A percentile compares a stretch with the other conserved stretches of the same genome.
These are phyloP conservation scores for Pseudocercospora fuligena DNA, from an alignment of 2,329 filamentous ascomycete species.

Conservation along the genomic window DNA sequence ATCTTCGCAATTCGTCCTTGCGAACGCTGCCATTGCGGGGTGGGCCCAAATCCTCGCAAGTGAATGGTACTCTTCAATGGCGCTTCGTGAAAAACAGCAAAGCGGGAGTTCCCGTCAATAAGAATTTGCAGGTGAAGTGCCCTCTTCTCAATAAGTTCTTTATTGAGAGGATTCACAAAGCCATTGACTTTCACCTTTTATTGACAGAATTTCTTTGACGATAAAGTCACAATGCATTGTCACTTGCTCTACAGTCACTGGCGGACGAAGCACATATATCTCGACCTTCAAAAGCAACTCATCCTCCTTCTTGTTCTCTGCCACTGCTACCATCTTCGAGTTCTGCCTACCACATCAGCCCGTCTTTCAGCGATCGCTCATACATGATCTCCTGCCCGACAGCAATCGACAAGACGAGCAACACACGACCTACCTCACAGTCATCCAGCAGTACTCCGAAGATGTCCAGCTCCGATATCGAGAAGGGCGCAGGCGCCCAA, in stretches of 20 bases:
- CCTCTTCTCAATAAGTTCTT: neutral
- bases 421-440: neutral
- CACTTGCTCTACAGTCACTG: constrained; percentile 10
- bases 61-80: neutral
- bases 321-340: constrained; percentile 1
- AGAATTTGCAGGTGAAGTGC: constrained; percentile 5
- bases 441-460: constrained; percentile 3
- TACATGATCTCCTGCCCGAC: neutral
- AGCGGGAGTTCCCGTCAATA: constrained; percentile 9
- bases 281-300: neutral
- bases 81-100: neutral
- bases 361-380: neutral
- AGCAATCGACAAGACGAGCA: constrained; percentile 7
- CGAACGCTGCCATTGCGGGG: too few species aligned
- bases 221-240: constrained; percentile 7
- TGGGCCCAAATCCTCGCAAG: neutral
- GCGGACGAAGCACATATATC: neutral
- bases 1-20: too few species aligned
- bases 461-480: constrained; percentile 16
- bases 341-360: neutral
- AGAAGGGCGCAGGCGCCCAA: constrained; percentile 13
- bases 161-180: neutral
- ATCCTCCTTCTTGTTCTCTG: neutral
- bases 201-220: neutral
- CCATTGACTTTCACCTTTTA: neutral